Conservation (phyloP, 2,329 filamentous ascomycete genomes). For the Ceratocystis alfenasii region DNA sequence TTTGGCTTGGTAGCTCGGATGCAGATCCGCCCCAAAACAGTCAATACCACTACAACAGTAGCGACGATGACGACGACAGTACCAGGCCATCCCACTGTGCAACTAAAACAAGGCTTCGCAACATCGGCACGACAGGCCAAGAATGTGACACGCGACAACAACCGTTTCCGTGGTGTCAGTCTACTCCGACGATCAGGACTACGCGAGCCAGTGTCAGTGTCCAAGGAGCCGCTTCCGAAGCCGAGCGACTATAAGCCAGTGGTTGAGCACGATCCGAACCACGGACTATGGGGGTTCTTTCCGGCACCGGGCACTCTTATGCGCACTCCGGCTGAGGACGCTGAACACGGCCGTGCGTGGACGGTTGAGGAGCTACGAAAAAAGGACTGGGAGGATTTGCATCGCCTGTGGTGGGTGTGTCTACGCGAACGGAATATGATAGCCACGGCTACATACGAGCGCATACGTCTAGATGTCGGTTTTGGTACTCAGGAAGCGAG, state of each 20-base stretch:
- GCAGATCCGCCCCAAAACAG: not conserved
- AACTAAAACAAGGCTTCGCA: constrained; percentile 34
- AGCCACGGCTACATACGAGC: constrained; percentile 62
- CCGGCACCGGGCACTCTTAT: constrained; percentile 56
- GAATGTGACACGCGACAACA: constrained; percentile 57
- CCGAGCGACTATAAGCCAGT: constrained; percentile 53
- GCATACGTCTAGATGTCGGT: constrained; percentile 52
- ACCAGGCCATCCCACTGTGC: not conserved
- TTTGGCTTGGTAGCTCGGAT: constrained; percentile 1
- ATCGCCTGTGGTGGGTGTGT: constrained; percentile 89
- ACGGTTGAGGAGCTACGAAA: constrained; percentile 69
- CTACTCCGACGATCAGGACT: constrained; percentile 66
- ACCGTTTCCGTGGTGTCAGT: constrained; percentile 69
- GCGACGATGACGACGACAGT: not conserved
- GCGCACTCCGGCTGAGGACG: constrained; percentile 57
- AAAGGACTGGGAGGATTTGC: constrained; percentile 90
- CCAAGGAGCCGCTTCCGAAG: constrained; percentile 57
- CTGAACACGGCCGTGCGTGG: constrained; percentile 70
- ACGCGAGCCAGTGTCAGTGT: constrained; percentile 61
- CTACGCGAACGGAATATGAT: constrained; percentile 82
- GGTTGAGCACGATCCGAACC: constrained; percentile 53
- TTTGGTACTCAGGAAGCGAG: constrained; percentile 61
- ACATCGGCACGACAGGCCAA: constrained; percentile 42
- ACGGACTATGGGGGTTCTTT: constrained; percentile 93
- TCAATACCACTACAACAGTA: not conserved